These are phyloP conservation scores for Syncephalastrum monosporum DNA, from an alignment of 371 early-diverging fungal genomes.

Conservation along the genomic window DNA sequence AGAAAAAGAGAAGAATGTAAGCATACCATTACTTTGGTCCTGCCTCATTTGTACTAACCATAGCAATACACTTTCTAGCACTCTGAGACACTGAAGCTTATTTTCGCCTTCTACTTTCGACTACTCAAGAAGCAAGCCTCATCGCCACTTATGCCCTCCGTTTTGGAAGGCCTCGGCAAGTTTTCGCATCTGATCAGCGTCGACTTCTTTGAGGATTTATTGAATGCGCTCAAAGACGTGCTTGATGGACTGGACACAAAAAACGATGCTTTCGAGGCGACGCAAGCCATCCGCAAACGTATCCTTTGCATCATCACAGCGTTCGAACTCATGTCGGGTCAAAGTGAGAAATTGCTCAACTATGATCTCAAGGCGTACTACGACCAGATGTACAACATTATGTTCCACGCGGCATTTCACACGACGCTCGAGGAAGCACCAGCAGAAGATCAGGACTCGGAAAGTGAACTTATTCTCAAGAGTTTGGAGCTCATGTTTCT, in stretches of 20 bases:
- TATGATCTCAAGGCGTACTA: slow-evolving; percentile 89
- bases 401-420: slow-evolving; percentile 70
- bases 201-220: slow-evolving; percentile 90
- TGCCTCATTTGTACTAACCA: not conserved
- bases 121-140: slow-evolving; percentile 83
- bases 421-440: slow-evolving; percentile 60
- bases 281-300: slow-evolving; percentile 58
- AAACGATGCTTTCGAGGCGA: slow-evolving; percentile 35
- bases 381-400: slow-evolving; percentile 71
- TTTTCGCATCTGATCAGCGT: slow-evolving; percentile 93
- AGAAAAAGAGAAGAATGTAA: slow-evolving; percentile 67
- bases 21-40: slow-evolving; percentile 8
- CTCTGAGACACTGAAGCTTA: slow-evolving; percentile 86
- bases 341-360: slow-evolving; percentile 64
- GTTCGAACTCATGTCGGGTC: slow-evolving; percentile 82
- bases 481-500: slow-evolving; percentile 83
- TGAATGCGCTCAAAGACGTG: slow-evolving; percentile 79
- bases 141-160: slow-evolving; percentile 79
- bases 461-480: slow-evolving; percentile 74
- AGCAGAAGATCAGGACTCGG: slow-evolving; percentile 51
- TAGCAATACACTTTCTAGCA: slow-evolving; percentile 46
- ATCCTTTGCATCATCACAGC: slow-evolving; percentile 88
- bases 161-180: slow-evolving; percentile 87
- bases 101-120: slow-evolving; percentile 92
- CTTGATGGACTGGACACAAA: slow-evolving; percentile 48